Evolutionary conservation across 2,329 filamentous ascomycete genomes (phyloP).

Genomic region (Fusarium irregulare): DNA sequence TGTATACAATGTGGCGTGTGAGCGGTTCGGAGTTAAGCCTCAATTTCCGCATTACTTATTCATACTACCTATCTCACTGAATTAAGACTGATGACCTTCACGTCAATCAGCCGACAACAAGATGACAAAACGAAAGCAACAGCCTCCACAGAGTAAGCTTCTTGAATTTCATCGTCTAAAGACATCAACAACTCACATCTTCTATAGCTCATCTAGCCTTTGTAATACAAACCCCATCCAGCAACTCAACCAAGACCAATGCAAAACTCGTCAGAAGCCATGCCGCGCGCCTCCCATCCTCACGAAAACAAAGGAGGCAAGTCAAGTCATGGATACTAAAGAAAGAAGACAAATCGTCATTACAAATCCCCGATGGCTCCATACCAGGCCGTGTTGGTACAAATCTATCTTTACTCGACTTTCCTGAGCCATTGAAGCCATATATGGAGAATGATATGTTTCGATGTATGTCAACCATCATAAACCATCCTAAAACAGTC

Average conservation of each 20-base stretch:
- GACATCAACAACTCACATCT: background rate
- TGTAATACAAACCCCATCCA: conserved; percentile 6
- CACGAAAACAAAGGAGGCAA: background rate
- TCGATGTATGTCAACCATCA: background rate
- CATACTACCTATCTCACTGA: background rate
- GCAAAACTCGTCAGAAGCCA: conserved; percentile 22
- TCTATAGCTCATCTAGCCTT: conserved; percentile 9
- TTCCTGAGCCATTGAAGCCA: conserved; percentile 34
- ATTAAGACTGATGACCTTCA: accelerated
- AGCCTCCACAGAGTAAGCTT: background rate
- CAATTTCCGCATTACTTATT: background rate
- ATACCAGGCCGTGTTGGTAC: conserved; percentile 27
- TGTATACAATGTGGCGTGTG: background rate
- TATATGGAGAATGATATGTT: conserved; percentile 37
- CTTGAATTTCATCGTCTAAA: accelerated
- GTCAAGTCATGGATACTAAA: conserved; percentile 34
- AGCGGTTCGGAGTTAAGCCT: background rate
- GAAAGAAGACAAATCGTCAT: background rate
- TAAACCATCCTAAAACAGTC: background rate
- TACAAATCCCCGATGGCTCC: conserved; percentile 2
- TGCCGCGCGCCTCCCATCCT: background rate
- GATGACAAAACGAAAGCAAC: background rate
- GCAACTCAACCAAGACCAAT: background rate
- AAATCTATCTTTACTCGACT: conserved; percentile 34
- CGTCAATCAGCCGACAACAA: background rate